Conservation (phyloP, 441 rosid species). For the Rhodomyrtus psidioides region DNA sequence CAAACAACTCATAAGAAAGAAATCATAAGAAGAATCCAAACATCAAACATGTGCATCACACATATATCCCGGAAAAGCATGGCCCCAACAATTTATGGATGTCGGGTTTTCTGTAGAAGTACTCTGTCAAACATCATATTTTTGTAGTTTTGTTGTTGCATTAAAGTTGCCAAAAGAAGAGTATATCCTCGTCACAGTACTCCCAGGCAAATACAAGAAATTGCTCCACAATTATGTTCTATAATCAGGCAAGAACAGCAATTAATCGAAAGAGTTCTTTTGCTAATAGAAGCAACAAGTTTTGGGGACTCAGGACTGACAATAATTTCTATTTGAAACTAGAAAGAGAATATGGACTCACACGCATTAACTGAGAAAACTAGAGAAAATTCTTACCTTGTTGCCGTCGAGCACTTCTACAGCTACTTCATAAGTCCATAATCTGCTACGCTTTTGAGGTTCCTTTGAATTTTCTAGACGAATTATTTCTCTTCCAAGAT, state of each 20-base stretch:
- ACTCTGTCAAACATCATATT: neutral
- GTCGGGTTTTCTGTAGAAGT: accelerated
- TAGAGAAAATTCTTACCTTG: neutral
- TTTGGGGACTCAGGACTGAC: neutral
- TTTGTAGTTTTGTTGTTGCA: neutral
- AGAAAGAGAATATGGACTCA: neutral
- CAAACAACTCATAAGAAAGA: neutral
- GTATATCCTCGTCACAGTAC: neutral
- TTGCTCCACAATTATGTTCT: neutral
- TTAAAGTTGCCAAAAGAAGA: neutral
- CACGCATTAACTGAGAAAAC: neutral
- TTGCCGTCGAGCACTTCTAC: accelerated
- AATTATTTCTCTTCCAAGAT: neutral
- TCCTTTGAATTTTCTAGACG: neutral
- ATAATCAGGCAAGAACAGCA: neutral
- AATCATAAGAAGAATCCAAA: neutral
- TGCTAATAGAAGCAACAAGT: accelerated
- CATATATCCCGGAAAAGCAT: neutral
- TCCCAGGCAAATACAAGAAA: neutral
- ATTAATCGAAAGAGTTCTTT: neutral
- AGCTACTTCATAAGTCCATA: accelerated
- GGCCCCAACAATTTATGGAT: neutral
- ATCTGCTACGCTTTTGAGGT: neutral
- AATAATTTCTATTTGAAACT: neutral
- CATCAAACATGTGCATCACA: neutral